Conservation (phyloP, 2,329 filamentous ascomycete genomes). For the Iodosphaeria phyllophila region DNA sequence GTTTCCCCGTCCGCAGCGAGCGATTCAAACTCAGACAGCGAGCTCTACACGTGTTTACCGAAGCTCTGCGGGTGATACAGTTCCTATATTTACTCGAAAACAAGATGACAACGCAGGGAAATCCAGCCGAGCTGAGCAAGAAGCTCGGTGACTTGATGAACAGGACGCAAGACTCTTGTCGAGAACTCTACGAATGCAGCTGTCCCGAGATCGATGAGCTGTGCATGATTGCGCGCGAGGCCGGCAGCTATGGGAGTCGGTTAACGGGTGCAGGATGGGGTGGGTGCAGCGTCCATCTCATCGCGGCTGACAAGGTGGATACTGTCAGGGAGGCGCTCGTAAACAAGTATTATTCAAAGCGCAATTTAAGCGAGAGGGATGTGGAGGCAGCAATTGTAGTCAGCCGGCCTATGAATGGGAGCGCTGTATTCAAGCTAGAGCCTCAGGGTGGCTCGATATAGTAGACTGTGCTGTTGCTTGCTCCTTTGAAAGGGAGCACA, state of each 20-base stretch:
- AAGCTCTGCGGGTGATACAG: constrained; percentile 68
- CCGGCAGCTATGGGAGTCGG: constrained; percentile 69
- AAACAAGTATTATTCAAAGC: constrained; percentile 64
- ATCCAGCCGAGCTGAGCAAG: constrained; percentile 41
- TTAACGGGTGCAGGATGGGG: constrained; percentile 94
- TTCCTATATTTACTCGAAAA: constrained; percentile 63
- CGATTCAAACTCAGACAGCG: constrained; percentile 76
- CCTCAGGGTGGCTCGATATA: constrained; percentile 12
- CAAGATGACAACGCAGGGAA: constrained; percentile 22
- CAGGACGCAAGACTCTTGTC: constrained; percentile 72
- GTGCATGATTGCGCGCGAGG: constrained; percentile 57
- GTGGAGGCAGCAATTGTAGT: constrained; percentile 67
- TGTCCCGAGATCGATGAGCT: constrained; percentile 84
- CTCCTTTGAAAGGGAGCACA: too few relatives aligned
- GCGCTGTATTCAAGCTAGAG: constrained; percentile 25
- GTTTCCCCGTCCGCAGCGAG: constrained; percentile 77
- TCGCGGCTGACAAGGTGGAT: constrained; percentile 66
- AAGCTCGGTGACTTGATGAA: constrained; percentile 73
- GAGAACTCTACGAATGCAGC: constrained; percentile 77
- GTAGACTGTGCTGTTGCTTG: neutral
- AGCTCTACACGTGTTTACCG: constrained; percentile 76
- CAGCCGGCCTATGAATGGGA: constrained; percentile 67
- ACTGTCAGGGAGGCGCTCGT: constrained; percentile 61
- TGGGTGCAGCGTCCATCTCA: constrained; percentile 85
- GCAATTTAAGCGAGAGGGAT: constrained; percentile 48